Evolutionary conservation across 164 flowering plant genomes (phyloP), one percentile per base, ranked within the genome.

Genomic region (Piper longum): DNA sequence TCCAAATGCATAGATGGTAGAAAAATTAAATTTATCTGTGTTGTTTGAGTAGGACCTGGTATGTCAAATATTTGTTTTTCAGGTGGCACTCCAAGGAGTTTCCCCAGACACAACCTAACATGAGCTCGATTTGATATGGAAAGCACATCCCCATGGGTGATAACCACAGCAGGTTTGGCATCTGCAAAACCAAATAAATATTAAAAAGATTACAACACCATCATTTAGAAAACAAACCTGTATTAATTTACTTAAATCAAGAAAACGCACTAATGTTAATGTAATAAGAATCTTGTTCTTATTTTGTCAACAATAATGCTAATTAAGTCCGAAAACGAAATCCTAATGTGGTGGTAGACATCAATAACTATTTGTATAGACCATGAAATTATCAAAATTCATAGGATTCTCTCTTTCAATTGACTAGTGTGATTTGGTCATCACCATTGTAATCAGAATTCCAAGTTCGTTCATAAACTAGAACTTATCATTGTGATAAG

Each of bases 71-170:
- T 80, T 71, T 88, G 95, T 70, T 65, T 79, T 58, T 64, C 69
- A 44, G 98, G 91, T 51, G 85, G 83, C 66, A 88, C 71, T 65
- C 95, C 84, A 54, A 91, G 78, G 62, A 82, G 73, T 65, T 85
- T 82, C 61, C 96, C 98, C 67, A 91, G 63, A 75, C 81, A 73
- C 42, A 80, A 70, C 58, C 91, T 79, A 13, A 85, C 70, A 52
- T 75, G 81, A 67, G 77, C 77, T 58, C 95, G 85, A 4, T 88
- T 87, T 36, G 73, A 60, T 14, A 71, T 62, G 48, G 88, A 69
- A 69, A 91, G 89, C 67, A 83, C 72, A 71, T 91, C 96, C 51
- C 95, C 91, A 68, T 88, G 95, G 26, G 96, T 91, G 59, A 88
- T 70, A 55, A 82, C 90, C 26, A 91, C 74, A 71, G 73, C 84